Evolutionary conservation across 2,329 filamentous ascomycete species (phyloP).

Genomic region (Cladosporium sp.): DNA sequence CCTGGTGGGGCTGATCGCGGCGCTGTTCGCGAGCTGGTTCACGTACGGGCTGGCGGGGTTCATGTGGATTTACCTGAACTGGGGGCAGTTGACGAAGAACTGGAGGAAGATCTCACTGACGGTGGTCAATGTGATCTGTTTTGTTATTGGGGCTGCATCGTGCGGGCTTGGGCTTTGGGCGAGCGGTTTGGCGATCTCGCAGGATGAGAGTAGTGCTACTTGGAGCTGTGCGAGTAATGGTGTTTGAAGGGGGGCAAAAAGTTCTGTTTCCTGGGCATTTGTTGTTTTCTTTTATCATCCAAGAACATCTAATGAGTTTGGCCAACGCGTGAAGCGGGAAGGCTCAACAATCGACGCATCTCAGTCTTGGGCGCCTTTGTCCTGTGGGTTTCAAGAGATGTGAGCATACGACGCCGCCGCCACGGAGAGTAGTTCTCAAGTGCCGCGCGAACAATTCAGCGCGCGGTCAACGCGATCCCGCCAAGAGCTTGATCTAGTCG

Average conservation of each 20-base stretch:
- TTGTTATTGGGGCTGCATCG: conserved; percentile 25
- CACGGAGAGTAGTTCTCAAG: too few species aligned
- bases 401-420: too few species aligned
- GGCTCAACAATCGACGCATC: too few species aligned
- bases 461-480: too few species aligned
- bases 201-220: conserved; percentile 5
- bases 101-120: conserved; percentile 43
- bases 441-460: too few species aligned
- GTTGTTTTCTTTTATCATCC: not conserved
- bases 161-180: conserved; percentile 26
- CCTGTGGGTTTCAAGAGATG: too few species aligned
- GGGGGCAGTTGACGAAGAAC: conserved; percentile 35
- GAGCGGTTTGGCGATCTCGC: conserved; percentile 18
- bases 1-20: conserved; percentile 54
- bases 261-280: not conserved
- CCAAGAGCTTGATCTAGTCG: too few species aligned
- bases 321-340: too few species aligned
- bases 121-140: conserved; percentile 36
- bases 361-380: not conserved
- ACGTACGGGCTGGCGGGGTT: conserved; percentile 17
- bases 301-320: too few species aligned
- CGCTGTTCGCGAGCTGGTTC: conserved; percentile 60
- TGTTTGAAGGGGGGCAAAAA: not conserved
- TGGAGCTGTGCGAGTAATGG: conserved; percentile 14
- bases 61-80: conserved; percentile 38